phyloP scores from a whole-genome alignment of 2,329 filamentous ascomycete genomes.

The Penicillium sp. region DNA sequence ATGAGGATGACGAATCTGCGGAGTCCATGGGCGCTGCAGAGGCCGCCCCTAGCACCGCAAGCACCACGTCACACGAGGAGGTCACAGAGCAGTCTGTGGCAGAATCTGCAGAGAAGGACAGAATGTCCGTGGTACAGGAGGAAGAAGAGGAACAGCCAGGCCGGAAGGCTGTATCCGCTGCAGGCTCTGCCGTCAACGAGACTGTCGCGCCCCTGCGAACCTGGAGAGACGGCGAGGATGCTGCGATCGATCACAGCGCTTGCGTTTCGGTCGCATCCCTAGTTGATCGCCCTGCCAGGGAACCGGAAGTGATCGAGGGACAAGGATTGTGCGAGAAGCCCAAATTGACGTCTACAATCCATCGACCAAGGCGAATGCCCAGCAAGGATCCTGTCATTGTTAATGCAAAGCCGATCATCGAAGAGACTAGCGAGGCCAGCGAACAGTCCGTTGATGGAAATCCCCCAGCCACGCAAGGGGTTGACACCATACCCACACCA shows the following conservation, averaged over 20 bases:
- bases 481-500: slow-evolving; percentile 23
- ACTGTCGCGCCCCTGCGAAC: slow-evolving; percentile 26
- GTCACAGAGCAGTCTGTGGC: slow-evolving; percentile 12
- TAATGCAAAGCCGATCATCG: slow-evolving; percentile 30
- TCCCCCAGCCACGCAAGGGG: slow-evolving; percentile 34
- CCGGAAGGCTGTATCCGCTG: neutral
- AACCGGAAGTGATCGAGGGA: slow-evolving; percentile 38
- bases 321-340: slow-evolving; percentile 38
- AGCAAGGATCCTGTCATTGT: slow-evolving; percentile 31
- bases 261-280: slow-evolving; percentile 28
- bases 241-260: slow-evolving; percentile 26
- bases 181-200: slow-evolving; percentile 20
- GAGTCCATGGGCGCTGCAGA: slow-evolving; percentile 30
- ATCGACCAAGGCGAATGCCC: slow-evolving; percentile 37
- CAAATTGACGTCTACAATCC: slow-evolving; percentile 30
- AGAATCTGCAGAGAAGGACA: slow-evolving; percentile 19
- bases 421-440: slow-evolving; percentile 28
- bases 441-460: slow-evolving; percentile 25
- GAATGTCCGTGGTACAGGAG: slow-evolving; percentile 29
- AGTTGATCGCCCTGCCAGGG: slow-evolving; percentile 25
- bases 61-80: slow-evolving; percentile 22
- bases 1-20: slow-evolving; percentile 39
- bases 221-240: slow-evolving; percentile 24
- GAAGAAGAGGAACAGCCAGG: slow-evolving; percentile 25
- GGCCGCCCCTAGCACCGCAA: slow-evolving; percentile 24